Base-by-base conservation (phyloP, 1,139 yeast species). In the Geotrichum cucujoidarum region DNA sequence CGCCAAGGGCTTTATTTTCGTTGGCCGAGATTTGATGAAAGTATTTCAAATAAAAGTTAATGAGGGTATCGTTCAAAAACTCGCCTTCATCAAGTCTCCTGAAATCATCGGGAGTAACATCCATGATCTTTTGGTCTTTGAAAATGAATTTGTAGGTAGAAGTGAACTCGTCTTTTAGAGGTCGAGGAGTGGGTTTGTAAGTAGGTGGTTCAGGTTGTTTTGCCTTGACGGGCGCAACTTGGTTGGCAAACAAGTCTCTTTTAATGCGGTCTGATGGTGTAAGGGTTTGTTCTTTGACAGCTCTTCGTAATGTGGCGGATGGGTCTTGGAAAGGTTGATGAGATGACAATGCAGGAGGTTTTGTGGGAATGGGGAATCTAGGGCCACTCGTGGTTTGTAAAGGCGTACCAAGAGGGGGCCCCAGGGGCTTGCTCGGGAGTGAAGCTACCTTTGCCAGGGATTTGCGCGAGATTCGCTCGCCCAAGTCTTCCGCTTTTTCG, bases 21-120 rank as follows among this genome's bases (percentile, higher is more conserved):
- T 45, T 36, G 14, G 43, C 50, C 48, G 47, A 17, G 24, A n/a
- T 33, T 50, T 42, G 42, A 14, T 50, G 51, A 21, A 51, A 47
- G 32, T 57, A 56, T 52, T 64, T 65, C 14, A 71, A 53, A 47
- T 65, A 69, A 48, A 72, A 71, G 48, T 65, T 67, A 43, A 72
- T 62, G 44, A 72, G 56, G n/a, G 67, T 66, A 49, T 72, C 76
- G 55, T 72, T 72, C 45, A 72, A 58, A 50, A 66, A 69, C 46
- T 68, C 70, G 14, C 63, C 64, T 2, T 63, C 68, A 22, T 61
- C 57, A 20, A 72, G 60, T 16, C 74, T 60, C 8, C 57, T 55
- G 38, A 61, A 60, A 48, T 69, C 72, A 21, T 57, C 60, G 7
- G 57, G 55, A 2, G 60, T 57, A 32, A 68, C 55, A 17, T 59